Evolutionary conservation across 345 rosid species (phyloP).

Genomic region (Eucalyptus curtisii): DNA sequence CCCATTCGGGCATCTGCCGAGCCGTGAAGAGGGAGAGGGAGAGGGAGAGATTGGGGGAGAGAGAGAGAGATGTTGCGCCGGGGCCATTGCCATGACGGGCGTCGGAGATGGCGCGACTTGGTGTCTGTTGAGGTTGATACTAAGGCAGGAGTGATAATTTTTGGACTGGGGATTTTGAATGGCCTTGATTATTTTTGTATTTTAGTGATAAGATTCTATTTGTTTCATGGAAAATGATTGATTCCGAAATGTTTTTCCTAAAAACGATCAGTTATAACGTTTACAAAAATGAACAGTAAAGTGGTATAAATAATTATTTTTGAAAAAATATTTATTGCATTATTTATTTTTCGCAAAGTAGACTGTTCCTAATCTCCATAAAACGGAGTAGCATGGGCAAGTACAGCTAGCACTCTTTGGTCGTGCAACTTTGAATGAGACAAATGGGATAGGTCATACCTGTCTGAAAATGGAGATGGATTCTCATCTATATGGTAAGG

Average conservation of each 20-base stretch:
- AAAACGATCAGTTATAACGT: too few species aligned
- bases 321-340: too few species aligned
- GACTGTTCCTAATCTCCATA: too few species aligned
- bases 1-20: background rate
- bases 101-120: background rate
- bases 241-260: too few species aligned
- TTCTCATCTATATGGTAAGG: background rate
- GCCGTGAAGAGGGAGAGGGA: background rate
- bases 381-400: too few species aligned
- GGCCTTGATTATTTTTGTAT: background rate
- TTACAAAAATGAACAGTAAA: too few species aligned
- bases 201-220: background rate
- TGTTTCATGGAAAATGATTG: too few species aligned
- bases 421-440: too few species aligned
- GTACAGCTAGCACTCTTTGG: too few species aligned
- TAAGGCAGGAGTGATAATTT: background rate
- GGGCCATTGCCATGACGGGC: background rate
- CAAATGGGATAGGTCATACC: too few species aligned
- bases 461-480: background rate
- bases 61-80: background rate
- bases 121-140: background rate
- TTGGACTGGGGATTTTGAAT: background rate
- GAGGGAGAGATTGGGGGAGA: background rate
- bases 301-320: accelerated
- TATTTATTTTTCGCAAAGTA: too few species aligned